Conservation (phyloP, 306 rosid species). For the Glycine soja region DNA sequence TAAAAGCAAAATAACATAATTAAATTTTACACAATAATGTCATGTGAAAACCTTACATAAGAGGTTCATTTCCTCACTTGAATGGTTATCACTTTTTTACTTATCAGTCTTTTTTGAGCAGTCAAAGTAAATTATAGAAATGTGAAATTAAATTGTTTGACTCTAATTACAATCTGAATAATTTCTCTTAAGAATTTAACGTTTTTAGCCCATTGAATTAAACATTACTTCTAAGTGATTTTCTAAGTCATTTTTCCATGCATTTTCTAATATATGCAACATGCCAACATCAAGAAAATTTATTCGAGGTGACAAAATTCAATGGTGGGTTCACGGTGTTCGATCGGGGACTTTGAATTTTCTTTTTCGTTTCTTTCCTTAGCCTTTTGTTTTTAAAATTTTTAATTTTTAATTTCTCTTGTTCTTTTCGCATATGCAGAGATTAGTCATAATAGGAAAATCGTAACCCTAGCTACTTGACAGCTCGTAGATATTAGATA, state of each 20-base stretch:
- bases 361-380: not conserved
- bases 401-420: not conserved
- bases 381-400: not conserved
- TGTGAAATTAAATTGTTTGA: not conserved
- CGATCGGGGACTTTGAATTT: conserved; percentile 10
- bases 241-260: too few species aligned
- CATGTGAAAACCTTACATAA: too few species aligned
- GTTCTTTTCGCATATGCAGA: conserved; percentile 26
- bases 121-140: not conserved
- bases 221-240: not conserved
- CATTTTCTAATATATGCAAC: conserved; percentile 2
- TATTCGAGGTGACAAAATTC: conserved; percentile 26
- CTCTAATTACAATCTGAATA: not conserved
- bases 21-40: not conserved
- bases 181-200: not conserved
- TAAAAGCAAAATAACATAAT: too few species aligned
- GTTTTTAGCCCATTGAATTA: not conserved
- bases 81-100: too few species aligned
- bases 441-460: conserved; percentile 39
- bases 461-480: conserved; percentile 35
- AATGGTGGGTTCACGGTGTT: conserved; percentile 45
- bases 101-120: not conserved
- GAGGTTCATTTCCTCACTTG: too few species aligned
- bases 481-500: conserved; percentile 32
- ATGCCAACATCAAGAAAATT: not conserved